These are phyloP conservation scores for Chlorella sorokiniana DNA, from an alignment of 139 green algal genomes.

Conservation along the genomic window DNA sequence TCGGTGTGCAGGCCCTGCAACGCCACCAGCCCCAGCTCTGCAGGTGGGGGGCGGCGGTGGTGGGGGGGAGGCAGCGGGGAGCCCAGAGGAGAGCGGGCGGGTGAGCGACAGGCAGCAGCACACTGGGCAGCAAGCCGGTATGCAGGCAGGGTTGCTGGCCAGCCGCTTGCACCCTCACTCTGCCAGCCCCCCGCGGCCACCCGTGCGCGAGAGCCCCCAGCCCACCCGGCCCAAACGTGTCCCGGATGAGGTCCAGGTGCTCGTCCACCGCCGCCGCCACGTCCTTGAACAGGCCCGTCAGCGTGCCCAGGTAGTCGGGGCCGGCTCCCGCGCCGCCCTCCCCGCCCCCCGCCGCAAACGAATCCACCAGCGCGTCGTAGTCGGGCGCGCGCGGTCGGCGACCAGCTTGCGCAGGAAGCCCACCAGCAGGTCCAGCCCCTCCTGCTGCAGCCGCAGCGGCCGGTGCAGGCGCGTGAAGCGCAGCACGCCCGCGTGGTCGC, in stretches of 20 bases:
- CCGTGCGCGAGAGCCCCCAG: no score
- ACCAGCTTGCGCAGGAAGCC: constrained; percentile 65
- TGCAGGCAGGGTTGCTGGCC: not conserved
- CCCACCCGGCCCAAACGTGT: constrained; percentile 72
- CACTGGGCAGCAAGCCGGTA: not conserved
- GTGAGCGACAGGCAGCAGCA: not conserved
- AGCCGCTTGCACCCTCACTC: not conserved
- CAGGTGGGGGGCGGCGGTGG: not conserved
- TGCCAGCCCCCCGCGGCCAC: no score
- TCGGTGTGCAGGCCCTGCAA: constrained; percentile 62
- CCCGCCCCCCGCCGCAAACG: constrained; percentile 18
- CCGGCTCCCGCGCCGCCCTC: constrained; percentile 29
- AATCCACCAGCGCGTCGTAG: constrained; percentile 60
- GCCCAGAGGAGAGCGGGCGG: no score
- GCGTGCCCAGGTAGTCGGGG: constrained; percentile 70
- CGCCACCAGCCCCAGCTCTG: constrained; percentile 37
- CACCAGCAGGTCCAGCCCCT: constrained; percentile 71
- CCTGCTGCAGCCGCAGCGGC: constrained; percentile 75
- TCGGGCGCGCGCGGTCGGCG: constrained; percentile 52
- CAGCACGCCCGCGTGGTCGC: constrained; percentile 72
- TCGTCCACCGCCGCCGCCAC: constrained; percentile 80
- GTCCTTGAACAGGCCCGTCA: constrained; percentile 84
- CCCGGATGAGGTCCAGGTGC: constrained; percentile 70
- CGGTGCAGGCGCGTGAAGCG: constrained; percentile 80
- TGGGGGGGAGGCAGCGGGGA: not conserved